Percentiles rank a stretch among this genome's conserved stretches.
These are phyloP conservation scores for Eragrostis tef DNA, from an alignment of 202 grass and related monocot species.

Conservation along the genomic window DNA sequence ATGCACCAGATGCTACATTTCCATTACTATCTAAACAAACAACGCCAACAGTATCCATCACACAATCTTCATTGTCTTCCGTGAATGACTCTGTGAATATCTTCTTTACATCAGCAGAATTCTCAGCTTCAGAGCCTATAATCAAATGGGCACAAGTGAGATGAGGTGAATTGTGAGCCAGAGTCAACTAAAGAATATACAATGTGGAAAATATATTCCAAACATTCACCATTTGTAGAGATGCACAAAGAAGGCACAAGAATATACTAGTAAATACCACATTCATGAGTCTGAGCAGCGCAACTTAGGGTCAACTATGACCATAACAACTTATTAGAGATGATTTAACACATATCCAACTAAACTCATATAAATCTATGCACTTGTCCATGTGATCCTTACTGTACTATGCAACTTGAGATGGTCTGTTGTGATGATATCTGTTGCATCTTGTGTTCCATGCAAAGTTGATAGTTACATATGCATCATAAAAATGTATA, in stretches of 20 bases:
- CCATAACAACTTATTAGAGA: constrained; percentile 8
- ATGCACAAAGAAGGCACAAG: constrained; percentile 20
- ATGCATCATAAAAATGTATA: constrained; percentile 22
- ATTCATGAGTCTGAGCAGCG: neutral
- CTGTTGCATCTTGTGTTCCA: constrained; percentile 3
- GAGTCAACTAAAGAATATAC: neutral
- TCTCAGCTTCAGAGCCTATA: constrained; percentile 52
- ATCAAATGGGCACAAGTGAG: constrained; percentile 45
- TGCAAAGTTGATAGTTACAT: constrained; percentile 1
- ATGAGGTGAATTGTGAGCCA: constrained; percentile 25
- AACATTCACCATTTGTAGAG: neutral
- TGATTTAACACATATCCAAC: constrained; percentile 17
- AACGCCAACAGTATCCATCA: constrained; percentile 92
- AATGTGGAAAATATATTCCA: constrained; percentile 9
- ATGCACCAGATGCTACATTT: constrained; percentile 80
- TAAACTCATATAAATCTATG: neutral
- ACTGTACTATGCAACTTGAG: neutral
- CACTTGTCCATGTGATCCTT: neutral
- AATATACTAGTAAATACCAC: constrained; percentile 8
- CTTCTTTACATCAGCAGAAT: constrained; percentile 48
- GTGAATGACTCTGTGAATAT: constrained; percentile 32
- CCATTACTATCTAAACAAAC: constrained; percentile 77
- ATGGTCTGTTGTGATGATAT: neutral
- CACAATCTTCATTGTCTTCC: constrained; percentile 56
- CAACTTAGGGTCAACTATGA: neutral